These are phyloP conservation scores for Ballota nigra DNA, from an alignment of 257 asterid species.

Conservation along the genomic window DNA sequence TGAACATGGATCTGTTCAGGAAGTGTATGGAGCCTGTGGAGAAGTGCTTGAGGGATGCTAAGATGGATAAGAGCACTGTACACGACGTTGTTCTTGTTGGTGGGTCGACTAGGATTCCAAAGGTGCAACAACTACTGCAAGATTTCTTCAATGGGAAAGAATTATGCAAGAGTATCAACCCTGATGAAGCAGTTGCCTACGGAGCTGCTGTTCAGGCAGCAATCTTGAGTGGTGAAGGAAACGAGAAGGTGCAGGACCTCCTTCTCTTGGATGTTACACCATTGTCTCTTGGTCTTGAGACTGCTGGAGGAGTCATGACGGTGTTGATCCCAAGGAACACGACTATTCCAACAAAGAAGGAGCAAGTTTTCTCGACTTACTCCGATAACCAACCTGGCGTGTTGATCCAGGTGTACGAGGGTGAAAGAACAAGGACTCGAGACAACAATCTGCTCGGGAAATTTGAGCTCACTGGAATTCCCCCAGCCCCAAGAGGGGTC, in stretches of 20 bases:
- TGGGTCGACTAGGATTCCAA: constrained; percentile 39
- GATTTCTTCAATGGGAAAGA: constrained; percentile 44
- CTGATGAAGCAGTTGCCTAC: constrained; percentile 37
- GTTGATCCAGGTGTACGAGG: constrained; percentile 35
- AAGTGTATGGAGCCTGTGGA: constrained; percentile 45
- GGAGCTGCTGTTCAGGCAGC: constrained; percentile 39
- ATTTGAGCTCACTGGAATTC: constrained; percentile 36
- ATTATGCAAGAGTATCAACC: constrained; percentile 39
- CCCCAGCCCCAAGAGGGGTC: constrained; percentile 35
- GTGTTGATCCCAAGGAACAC: constrained; percentile 37
- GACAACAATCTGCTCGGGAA: constrained; percentile 40
- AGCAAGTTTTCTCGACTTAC: constrained; percentile 35
- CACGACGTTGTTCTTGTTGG: constrained; percentile 38
- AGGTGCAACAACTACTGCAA: constrained; percentile 37
- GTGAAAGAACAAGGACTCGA: constrained; percentile 29
- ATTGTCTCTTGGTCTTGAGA: constrained; percentile 30
- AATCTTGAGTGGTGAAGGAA: constrained; percentile 38
- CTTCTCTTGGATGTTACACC: constrained; percentile 36
- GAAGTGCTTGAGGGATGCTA: constrained; percentile 41
- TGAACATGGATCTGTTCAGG: constrained; percentile 37
- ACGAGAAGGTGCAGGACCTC: constrained; percentile 36
- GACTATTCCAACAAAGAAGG: constrained; percentile 37
- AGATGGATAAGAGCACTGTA: constrained; percentile 32
- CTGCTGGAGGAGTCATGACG: constrained; percentile 42
- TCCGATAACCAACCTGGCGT: constrained; percentile 36